phyloP scores from a whole-genome alignment of 176 grass and related monocot species.

The Tillandsia fasciculata region DNA sequence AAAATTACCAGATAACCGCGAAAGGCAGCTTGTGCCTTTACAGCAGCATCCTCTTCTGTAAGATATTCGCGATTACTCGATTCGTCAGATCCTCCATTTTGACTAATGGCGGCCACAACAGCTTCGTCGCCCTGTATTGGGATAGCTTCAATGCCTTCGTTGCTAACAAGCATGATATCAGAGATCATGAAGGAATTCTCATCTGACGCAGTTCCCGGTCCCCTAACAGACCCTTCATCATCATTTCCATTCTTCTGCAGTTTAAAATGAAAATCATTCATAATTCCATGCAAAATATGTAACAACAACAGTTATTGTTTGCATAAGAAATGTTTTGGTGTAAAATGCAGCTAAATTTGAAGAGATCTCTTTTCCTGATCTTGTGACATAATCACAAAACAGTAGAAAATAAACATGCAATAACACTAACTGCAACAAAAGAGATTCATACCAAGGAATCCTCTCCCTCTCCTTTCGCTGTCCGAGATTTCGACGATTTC shows the following conservation, averaged over 20 bases:
- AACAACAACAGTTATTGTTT: neutral
- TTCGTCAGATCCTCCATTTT: conserved; percentile 23
- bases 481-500: conserved; percentile 54
- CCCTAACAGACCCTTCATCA: neutral
- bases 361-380: neutral
- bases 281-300: neutral
- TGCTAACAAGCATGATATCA: conserved; percentile 2
- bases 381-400: neutral
- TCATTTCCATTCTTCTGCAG: neutral
- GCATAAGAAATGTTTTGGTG: too few relatives aligned
- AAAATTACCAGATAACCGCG: conserved; percentile 80
- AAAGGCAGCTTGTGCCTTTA: conserved; percentile 84
- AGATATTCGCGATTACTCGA: conserved; percentile 28
- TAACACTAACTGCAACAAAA: neutral
- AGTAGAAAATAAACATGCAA: neutral
- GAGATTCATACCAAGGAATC: conserved; percentile 18
- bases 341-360: neutral
- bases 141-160: conserved; percentile 26
- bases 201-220: neutral
- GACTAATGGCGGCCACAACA: conserved; percentile 13
- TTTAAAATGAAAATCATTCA: neutral
- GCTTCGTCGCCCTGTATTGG: conserved; percentile 12
- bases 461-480: conserved; percentile 34
- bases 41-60: conserved; percentile 65
- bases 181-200: neutral